A percentile compares a stretch with the other conserved stretches of the same genome.
Evolutionary conservation across 2,329 filamentous ascomycete species (phyloP).

Genomic region (Fusarium napiforme): DNA sequence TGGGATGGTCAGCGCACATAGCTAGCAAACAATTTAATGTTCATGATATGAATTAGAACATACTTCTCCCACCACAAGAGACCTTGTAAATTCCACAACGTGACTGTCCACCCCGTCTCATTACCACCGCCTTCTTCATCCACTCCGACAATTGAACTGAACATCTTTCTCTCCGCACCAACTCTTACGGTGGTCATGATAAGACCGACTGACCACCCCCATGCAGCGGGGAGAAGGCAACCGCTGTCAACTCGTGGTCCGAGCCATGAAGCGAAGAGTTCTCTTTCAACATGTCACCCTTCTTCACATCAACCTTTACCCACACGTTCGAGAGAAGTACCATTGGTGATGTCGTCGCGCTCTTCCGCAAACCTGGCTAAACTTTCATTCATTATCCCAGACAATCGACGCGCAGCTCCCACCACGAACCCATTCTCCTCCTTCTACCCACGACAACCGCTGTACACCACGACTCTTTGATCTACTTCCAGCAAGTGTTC

Average conservation of each 20-base stretch:
- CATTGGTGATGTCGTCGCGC: accelerated
- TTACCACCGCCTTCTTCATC: no score
- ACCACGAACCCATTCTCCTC: no score
- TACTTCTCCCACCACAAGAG: background rate
- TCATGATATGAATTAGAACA: background rate
- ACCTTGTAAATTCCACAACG: background rate
- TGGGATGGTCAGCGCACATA: background rate
- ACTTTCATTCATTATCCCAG: accelerated
- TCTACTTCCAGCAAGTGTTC: accelerated
- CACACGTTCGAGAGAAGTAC: no score
- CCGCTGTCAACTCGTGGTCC: background rate
- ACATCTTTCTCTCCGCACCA: background rate
- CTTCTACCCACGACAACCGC: accelerated
- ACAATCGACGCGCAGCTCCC: no score
- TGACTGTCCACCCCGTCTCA: background rate
- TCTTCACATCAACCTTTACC: background rate
- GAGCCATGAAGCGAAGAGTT: accelerated
- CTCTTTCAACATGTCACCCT: background rate
- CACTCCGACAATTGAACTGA: no score
- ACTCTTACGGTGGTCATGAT: accelerated
- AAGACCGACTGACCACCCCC: accelerated
- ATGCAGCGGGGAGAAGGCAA: background rate
- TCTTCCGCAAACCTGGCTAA: background rate
- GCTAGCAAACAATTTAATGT: background rate
- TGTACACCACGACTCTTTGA: background rate